phyloP scores from a whole-genome alignment of 352 stramenopile genomes.

The Aphanomyces invadans region DNA sequence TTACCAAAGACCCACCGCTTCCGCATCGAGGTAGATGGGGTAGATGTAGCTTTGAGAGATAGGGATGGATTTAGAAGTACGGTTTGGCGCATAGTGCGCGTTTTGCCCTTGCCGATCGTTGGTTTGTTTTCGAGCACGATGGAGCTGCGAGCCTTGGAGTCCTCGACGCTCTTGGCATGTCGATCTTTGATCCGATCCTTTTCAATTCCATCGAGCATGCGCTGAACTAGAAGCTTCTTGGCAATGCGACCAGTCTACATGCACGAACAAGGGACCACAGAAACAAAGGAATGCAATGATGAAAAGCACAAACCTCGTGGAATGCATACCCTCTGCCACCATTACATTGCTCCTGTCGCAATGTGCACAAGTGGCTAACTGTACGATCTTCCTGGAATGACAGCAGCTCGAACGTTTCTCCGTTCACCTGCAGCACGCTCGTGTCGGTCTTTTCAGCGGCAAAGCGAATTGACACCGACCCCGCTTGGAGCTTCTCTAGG shows the following conservation, averaged over 20 bases:
- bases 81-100: not conserved
- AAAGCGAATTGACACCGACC: conserved; percentile 32
- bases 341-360: conserved; percentile 28
- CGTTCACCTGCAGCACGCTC: conserved; percentile 44
- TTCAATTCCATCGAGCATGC: conserved; percentile 60
- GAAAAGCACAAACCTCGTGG: conserved; percentile 29
- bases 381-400: conserved; percentile 60
- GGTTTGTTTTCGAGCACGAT: conserved; percentile 42
- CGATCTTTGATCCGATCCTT: conserved; percentile 78
- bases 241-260: conserved; percentile 42
- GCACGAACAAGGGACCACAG: too few relatives aligned
- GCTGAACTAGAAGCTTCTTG: conserved; percentile 77
- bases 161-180: conserved; percentile 60
- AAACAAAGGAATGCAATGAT: not conserved
- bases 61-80: not conserved
- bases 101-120: not conserved
- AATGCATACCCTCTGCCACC: conserved; percentile 37
- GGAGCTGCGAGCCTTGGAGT: conserved; percentile 57
- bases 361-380: conserved; percentile 61
- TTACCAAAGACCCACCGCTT: not conserved
- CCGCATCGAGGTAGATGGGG: not conserved
- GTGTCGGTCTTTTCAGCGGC: conserved; percentile 27
- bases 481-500: conserved; percentile 44
- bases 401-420: conserved; percentile 60
- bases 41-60: not conserved